Evolutionary conservation across 129 eudicot species (phyloP), one percentile per base, ranked within the genome.

Genomic region (Centella asiatica): DNA sequence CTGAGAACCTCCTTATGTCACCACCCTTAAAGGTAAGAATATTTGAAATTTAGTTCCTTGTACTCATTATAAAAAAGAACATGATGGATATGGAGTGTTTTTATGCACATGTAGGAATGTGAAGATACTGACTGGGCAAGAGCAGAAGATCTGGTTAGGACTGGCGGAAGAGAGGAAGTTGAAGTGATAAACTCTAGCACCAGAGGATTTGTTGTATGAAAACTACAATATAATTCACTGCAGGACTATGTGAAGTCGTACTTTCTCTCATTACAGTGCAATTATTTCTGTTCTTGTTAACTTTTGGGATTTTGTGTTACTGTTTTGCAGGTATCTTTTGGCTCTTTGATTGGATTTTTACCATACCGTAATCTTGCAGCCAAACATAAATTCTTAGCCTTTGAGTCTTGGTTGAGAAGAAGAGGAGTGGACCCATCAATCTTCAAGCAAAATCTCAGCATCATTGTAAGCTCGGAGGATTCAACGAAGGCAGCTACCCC

Each of bases 401-500:
- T 93, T 60, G 95, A 85, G 74, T 82, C 95, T 23, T 93, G 99
- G 99, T 69, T 93, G 86, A 87, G 99, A 77, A 80, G 69, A 62
- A 87, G 75, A 74, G 95, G 95, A 15, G 40, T 93, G 69, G 89
- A 88, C 64, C 96, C 99, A 28, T 70, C 92, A 23, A 62, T 66
- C n/a, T 87, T 82, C 80, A 78, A 81, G 83, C 80, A 82, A 66
- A 70, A 49, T 68, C 66, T 87, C 24, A 88, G 99, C 72, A 65
- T 85, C 53, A 62, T 82, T 27, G 95, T 92, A 72, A 80, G 25
- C 56, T 75, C 60, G 54, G 88, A 81, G 42, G 57, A 71, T 47
- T 64, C 65, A 55, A 74, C 65, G 65, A 39, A 42, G 62, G 57
- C 39, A n/a, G 57, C 73, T 66, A 47, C 75, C 53, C 60, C 76